Conservation (phyloP, 257 asterid genomes). For the Ophiorrhiza pumila region DNA sequence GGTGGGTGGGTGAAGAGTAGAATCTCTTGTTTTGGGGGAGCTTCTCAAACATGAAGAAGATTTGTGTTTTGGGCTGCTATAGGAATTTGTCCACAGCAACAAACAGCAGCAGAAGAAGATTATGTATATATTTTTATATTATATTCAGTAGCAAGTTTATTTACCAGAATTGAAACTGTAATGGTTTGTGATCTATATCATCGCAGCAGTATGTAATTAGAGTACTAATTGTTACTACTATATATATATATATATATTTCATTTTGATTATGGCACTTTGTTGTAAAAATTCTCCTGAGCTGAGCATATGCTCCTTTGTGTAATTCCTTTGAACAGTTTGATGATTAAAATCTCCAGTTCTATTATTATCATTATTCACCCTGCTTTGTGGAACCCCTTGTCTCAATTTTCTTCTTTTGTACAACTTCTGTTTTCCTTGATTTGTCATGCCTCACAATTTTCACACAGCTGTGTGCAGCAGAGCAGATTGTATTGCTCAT, state of each 20-base stretch:
- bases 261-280: not conserved
- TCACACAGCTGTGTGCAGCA: too few species aligned
- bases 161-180: not conserved
- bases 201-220: not conserved
- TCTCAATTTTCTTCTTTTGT: not conserved
- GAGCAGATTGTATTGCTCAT: too few species aligned
- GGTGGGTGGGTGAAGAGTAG: conserved; percentile 4
- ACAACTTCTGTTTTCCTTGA: not conserved
- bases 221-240: not conserved
- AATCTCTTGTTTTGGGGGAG: conserved; percentile 30
- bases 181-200: not conserved
- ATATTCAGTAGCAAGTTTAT: not conserved
- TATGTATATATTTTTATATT: not conserved
- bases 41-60: not conserved
- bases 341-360: not conserved
- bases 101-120: not conserved
- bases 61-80: conserved; percentile 8
- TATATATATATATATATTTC: too few species aligned
- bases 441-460: too few species aligned
- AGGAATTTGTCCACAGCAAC: not conserved
- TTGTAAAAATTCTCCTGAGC: conserved; percentile 5
- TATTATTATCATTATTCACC: not conserved
- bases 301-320: not conserved
- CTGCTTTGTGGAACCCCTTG: too few species aligned
- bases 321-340: not conserved